Percentiles rank a stretch among this genome's conserved stretches.
Conservation (phyloP, 768 basidiomycete genomes). For the Rhizopogon roseolus region DNA sequence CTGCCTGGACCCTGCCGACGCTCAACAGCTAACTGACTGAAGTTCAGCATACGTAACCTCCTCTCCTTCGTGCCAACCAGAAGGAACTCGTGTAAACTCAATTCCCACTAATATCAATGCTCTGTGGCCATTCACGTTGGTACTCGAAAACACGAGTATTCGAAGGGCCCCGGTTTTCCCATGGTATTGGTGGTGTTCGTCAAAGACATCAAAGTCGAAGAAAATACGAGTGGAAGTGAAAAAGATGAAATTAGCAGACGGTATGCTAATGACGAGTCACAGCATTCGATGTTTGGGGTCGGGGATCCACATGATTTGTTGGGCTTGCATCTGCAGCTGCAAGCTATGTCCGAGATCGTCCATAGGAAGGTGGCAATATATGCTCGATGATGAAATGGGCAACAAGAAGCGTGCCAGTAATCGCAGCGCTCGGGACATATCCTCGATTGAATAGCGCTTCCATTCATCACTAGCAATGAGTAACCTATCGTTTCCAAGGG, state of each 20-base stretch:
- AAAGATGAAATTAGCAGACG: neutral
- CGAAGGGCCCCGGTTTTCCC: neutral
- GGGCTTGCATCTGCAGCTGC: neutral
- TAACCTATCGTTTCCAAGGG: neutral
- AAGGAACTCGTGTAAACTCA: neutral
- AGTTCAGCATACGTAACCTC: neutral
- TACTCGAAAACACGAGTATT: neutral
- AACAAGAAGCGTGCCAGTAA: neutral
- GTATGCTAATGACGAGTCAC: neutral
- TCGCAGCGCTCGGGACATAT: neutral
- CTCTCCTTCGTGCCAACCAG: neutral
- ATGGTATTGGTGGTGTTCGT: neutral
- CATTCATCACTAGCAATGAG: neutral
- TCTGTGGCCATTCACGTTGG: neutral
- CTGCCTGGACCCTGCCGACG: neutral
- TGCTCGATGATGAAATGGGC: neutral
- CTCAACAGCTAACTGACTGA: neutral
- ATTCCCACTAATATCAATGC: neutral
- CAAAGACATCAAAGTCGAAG: neutral
- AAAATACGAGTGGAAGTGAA: neutral
- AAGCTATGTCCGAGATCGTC: neutral
- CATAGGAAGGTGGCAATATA: neutral
- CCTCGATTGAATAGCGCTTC: neutral
- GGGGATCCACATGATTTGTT: neutral
- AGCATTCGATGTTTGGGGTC: neutral